A percentile compares a stretch with the other conserved stretches of the same genome.
Conservation (phyloP, 495 filamentous ascomycete species). For the Daldinia caldariorum region DNA sequence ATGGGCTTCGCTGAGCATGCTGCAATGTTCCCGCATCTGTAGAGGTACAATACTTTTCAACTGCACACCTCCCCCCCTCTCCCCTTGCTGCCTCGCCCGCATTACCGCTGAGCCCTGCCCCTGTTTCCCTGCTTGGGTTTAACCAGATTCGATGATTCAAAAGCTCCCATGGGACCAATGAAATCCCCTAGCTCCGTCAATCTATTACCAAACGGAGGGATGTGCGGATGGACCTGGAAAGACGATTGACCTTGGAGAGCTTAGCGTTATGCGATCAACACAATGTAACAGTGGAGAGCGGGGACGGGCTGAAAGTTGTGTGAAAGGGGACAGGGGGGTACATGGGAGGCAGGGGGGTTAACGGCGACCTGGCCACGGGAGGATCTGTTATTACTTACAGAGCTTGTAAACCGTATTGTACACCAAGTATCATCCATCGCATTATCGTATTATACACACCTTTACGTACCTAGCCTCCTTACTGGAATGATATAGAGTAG, state of each 20-base stretch:
- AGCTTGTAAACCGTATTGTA: neutral
- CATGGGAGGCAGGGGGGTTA: slow-evolving; percentile 11
- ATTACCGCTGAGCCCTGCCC: slow-evolving; percentile 38
- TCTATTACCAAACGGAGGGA: slow-evolving; percentile 46
- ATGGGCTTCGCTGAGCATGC: slow-evolving; percentile 23
- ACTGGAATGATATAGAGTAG: too few relatives aligned
- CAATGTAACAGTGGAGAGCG: slow-evolving; percentile 39
- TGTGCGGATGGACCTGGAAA: slow-evolving; percentile 35
- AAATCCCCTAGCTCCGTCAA: slow-evolving; percentile 34
- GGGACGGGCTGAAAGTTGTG: slow-evolving; percentile 32
- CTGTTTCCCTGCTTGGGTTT: slow-evolving; percentile 34
- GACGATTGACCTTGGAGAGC: slow-evolving; percentile 28
- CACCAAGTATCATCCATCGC: neutral
- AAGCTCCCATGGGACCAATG: slow-evolving; percentile 43
- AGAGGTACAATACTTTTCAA: slow-evolving; percentile 9
- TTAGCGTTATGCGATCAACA: slow-evolving; percentile 37
- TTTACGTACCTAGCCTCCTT: neutral
- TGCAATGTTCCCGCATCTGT: slow-evolving; percentile 22
- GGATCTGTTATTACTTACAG: slow-evolving; percentile 44
- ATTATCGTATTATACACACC: slow-evolving; percentile 10
- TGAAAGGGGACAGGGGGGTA: slow-evolving; percentile 6
- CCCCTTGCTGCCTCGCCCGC: slow-evolving; percentile 38
- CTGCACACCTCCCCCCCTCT: slow-evolving; percentile 4
- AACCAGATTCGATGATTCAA: slow-evolving; percentile 43
- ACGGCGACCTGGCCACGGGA: slow-evolving; percentile 42